These are phyloP conservation scores for Trametes cubensis DNA, from an alignment of 768 basidiomycete species.

Conservation along the genomic window DNA sequence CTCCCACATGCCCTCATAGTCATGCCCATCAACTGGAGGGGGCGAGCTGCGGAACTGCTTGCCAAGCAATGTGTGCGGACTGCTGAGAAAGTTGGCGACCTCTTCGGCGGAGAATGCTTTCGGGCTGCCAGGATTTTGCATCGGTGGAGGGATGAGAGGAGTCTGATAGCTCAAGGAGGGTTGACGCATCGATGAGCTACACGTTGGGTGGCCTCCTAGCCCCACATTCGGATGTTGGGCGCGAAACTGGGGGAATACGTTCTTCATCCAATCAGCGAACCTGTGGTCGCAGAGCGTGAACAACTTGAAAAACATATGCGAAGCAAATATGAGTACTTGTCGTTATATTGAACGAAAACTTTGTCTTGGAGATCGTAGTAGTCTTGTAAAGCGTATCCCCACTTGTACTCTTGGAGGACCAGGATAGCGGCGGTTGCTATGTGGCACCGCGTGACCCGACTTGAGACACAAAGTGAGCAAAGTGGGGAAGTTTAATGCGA, in stretches of 20 bases:
- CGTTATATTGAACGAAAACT: background rate
- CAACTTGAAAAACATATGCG: background rate
- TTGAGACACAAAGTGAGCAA: background rate
- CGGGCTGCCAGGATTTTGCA: background rate
- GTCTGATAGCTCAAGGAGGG: background rate
- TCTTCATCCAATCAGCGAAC: background rate
- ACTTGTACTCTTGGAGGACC: background rate
- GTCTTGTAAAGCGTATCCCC: background rate
- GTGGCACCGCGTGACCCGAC: background rate
- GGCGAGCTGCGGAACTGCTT: background rate
- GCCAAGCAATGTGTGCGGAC: conserved; percentile 1
- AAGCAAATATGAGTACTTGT: too few species aligned
- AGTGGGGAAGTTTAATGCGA: background rate
- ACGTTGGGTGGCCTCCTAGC: background rate
- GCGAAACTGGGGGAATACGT: background rate
- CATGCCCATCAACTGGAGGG: background rate
- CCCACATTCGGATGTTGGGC: too few species aligned
- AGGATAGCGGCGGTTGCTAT: background rate
- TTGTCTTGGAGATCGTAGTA: background rate
- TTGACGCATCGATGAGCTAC: background rate
- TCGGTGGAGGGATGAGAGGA: background rate
- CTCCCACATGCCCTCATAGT: background rate
- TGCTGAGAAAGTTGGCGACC: background rate
- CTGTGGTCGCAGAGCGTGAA: background rate
- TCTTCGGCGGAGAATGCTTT: background rate